Evolutionary conservation across 495 filamentous ascomycete genomes (phyloP).

Genomic region (Bathelium albidoporum): DNA sequence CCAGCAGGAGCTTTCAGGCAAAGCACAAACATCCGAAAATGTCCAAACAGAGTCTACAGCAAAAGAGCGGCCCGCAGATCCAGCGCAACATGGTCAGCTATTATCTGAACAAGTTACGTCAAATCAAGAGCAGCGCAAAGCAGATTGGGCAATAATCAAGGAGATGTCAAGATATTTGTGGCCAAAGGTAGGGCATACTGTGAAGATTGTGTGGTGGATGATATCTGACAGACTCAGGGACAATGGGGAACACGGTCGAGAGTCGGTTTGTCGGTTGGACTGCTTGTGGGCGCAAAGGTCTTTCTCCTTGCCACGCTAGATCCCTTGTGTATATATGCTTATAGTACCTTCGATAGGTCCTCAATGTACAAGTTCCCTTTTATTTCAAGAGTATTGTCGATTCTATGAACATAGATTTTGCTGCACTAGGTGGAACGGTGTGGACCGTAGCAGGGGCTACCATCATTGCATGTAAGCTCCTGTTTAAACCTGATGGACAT

Average conservation of each 20-base stretch:
- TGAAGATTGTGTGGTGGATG: no score
- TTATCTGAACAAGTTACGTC: conserved; percentile 45
- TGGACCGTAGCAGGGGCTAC: conserved; percentile 81
- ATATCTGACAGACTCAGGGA: conserved; percentile 38
- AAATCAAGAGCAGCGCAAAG: conserved; percentile 82
- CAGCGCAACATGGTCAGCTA: conserved; percentile 32
- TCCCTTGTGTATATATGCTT: conserved; percentile 9
- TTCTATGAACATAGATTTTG: conserved; percentile 91
- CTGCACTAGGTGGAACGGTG: conserved; percentile 69
- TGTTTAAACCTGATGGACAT: neutral
- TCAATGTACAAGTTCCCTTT: conserved; percentile 97
- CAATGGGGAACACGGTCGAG: conserved; percentile 72
- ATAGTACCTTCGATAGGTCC: conserved; percentile 40
- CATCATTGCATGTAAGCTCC: conserved; percentile 66
- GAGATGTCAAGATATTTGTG: conserved; percentile 96
- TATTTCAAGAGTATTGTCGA: conserved; percentile 98
- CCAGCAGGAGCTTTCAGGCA: conserved; percentile 11
- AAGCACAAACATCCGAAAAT: conserved; percentile 11
- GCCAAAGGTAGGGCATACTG: conserved; percentile 56
- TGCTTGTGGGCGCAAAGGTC: conserved; percentile 82
- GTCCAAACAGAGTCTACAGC: conserved; percentile 20
- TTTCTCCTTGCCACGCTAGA: neutral
- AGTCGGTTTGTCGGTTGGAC: conserved; percentile 66
- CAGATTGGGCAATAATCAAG: conserved; percentile 97
- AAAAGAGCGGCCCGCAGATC: conserved; percentile 23